Percentiles rank a stretch among this genome's conserved stretches.
phyloP scores from a whole-genome alignment of 164 flowering plant species.

The Tetracentron sinense region DNA sequence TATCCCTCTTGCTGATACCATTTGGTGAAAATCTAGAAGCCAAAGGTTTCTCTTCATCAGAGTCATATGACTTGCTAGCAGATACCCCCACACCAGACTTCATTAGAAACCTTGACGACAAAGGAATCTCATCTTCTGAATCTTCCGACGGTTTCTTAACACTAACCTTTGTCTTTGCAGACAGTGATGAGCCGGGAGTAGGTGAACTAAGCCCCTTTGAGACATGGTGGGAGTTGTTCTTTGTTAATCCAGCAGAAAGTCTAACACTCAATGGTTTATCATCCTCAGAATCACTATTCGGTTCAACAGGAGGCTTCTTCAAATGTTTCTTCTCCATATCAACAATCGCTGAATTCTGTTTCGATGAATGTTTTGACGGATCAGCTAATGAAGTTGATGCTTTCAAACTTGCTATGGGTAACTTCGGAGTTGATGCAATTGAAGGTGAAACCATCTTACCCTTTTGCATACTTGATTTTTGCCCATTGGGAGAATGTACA shows the following conservation, averaged over 20 bases:
- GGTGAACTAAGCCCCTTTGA: not conserved
- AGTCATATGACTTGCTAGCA: conserved; percentile 30
- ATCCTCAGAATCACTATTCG: conserved; percentile 67
- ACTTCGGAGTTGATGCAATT: conserved; percentile 27
- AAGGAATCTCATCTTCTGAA: conserved; percentile 74
- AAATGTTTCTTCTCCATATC: conserved; percentile 30
- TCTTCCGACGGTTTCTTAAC: conserved; percentile 36
- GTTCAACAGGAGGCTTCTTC: conserved; percentile 15
- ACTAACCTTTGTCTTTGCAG: not conserved
- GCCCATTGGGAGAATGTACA: conserved; percentile 35
- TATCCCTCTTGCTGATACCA: conserved; percentile 48
- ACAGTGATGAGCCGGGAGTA: not conserved
- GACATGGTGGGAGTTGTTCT: not conserved
- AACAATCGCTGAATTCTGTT: conserved; percentile 12
- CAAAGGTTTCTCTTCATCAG: conserved; percentile 53
- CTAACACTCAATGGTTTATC: conserved; percentile 45
- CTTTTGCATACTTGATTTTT: conserved; percentile 36
- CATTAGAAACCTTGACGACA: conserved; percentile 43
- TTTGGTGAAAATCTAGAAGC: conserved; percentile 47
- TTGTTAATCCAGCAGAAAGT: conserved; percentile 6
- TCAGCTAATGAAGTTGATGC: conserved; percentile 35
- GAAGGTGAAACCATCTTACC: conserved; percentile 30
- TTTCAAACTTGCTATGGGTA: conserved; percentile 23
- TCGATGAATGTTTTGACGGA: conserved; percentile 22
- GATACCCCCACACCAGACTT: conserved; percentile 39